Evolutionary conservation across 345 rosid species (phyloP).

Genomic region (Gossypium sturtianum): DNA sequence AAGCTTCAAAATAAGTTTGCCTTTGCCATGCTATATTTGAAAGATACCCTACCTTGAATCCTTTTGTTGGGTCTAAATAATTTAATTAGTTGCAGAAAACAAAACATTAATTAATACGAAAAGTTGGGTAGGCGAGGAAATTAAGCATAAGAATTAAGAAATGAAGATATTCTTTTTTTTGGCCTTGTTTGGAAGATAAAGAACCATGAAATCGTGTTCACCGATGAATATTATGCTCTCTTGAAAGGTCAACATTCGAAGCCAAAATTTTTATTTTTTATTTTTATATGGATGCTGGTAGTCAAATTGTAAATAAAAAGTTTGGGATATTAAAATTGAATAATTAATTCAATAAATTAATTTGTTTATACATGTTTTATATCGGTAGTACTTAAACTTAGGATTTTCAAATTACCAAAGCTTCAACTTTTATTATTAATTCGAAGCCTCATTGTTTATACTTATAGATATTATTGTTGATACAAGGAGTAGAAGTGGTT

Average conservation of each 20-base stretch:
- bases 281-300: not conserved
- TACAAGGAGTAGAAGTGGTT: too few species aligned
- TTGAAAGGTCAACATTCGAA: not conserved
- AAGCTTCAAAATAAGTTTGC: not conserved
- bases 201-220: not conserved
- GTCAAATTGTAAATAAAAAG: too few species aligned
- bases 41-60: not conserved
- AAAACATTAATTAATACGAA: not conserved
- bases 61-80: not conserved
- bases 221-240: not conserved
- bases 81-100: not conserved
- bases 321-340: too few species aligned
- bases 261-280: not conserved
- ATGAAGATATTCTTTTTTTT: not conserved
- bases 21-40: not conserved
- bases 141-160: not conserved
- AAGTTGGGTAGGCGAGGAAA: not conserved
- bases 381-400: too few species aligned
- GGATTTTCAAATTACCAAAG: too few species aligned
- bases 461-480: too few species aligned
- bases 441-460: too few species aligned
- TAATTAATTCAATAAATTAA: too few species aligned
- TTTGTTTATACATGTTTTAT: too few species aligned
- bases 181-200: slow-evolving; percentile 11
- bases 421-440: too few species aligned